A percentile compares a stretch with the other conserved stretches of the same genome.
These are phyloP conservation scores for Aspergillus sp. DNA, from an alignment of 2,329 filamentous ascomycete genomes.

Conservation along the genomic window DNA sequence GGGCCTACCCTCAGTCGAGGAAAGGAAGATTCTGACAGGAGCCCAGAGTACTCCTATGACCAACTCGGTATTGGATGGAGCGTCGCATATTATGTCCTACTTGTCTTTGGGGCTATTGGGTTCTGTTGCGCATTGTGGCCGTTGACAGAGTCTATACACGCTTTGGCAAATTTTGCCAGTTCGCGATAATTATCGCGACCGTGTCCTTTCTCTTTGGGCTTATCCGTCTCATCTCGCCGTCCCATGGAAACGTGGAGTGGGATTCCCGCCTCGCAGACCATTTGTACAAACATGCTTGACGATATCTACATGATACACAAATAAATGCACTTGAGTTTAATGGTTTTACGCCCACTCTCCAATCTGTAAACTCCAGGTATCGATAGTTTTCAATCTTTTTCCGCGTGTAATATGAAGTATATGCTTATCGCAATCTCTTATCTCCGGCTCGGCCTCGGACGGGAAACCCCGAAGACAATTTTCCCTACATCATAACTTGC, in stretches of 20 bases:
- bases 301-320: not conserved
- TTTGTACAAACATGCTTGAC: not conserved
- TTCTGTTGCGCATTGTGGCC: conserved; percentile 73
- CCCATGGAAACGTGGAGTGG: not conserved
- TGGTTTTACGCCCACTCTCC: not conserved
- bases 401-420: not conserved
- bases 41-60: conserved; percentile 22
- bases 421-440: conserved; percentile 10
- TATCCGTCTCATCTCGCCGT: not conserved
- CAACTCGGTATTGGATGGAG: conserved; percentile 62
- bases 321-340: not conserved
- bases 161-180: conserved; percentile 34
- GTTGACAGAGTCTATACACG: conserved; percentile 60
- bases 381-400: no score
- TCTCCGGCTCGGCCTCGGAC: conserved; percentile 20
- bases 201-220: not conserved
- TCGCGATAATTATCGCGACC: not conserved
- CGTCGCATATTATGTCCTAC: conserved; percentile 72
- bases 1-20: conserved; percentile 36
- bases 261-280: not conserved
- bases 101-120: conserved; percentile 67
- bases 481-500: not conserved
- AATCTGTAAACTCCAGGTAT: not conserved
- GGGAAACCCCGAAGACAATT: conserved; percentile 4
- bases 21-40: conserved; percentile 38